phyloP scores from a whole-genome alignment of 202 grass and related monocot genomes.

The Setaria viridis region DNA sequence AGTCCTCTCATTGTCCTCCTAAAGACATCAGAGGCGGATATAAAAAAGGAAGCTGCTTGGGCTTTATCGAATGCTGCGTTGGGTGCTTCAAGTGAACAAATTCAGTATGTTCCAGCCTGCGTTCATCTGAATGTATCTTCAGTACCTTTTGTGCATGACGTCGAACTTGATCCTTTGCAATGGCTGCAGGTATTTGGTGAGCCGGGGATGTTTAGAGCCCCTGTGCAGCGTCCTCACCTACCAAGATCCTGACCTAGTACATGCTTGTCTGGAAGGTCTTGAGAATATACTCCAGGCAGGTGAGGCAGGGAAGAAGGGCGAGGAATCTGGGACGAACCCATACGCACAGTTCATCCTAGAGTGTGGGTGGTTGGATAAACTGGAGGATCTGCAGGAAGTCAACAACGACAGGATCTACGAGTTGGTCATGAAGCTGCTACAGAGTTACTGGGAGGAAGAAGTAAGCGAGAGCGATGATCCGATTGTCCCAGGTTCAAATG shows the following conservation, averaged over 20 bases:
- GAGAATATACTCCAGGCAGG: slow-evolving; percentile 75
- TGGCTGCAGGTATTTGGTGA: slow-evolving; percentile 69
- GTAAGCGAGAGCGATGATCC: slow-evolving; percentile 52
- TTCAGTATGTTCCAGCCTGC: slow-evolving; percentile 56
- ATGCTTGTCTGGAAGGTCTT: slow-evolving; percentile 67
- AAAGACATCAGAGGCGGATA: slow-evolving; percentile 58
- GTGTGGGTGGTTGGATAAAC: slow-evolving; percentile 69
- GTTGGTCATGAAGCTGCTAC: slow-evolving; percentile 68
- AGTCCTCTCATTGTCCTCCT: slow-evolving; percentile 62
- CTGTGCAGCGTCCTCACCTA: slow-evolving; percentile 66
- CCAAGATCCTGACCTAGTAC: slow-evolving; percentile 61
- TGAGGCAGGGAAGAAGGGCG: slow-evolving; percentile 55
- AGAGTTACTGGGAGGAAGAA: slow-evolving; percentile 87
- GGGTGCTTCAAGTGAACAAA: slow-evolving; percentile 69
- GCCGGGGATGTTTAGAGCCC: slow-evolving; percentile 69
- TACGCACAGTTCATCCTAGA: slow-evolving; percentile 77
- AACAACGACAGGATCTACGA: slow-evolving; percentile 58
- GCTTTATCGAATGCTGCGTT: slow-evolving; percentile 77
- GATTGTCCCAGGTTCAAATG: slow-evolving; percentile 4
- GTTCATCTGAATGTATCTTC: background rate
- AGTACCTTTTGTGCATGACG: background rate
- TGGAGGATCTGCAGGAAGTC: slow-evolving; percentile 73
- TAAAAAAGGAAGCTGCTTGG: slow-evolving; percentile 85
- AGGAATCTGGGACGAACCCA: slow-evolving; percentile 46
- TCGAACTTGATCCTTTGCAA: background rate